Evolutionary conservation across 2,329 filamentous ascomycete species (phyloP), one percentile per base, ranked within the genome.

Genomic region (Alternaria metachromatica): DNA sequence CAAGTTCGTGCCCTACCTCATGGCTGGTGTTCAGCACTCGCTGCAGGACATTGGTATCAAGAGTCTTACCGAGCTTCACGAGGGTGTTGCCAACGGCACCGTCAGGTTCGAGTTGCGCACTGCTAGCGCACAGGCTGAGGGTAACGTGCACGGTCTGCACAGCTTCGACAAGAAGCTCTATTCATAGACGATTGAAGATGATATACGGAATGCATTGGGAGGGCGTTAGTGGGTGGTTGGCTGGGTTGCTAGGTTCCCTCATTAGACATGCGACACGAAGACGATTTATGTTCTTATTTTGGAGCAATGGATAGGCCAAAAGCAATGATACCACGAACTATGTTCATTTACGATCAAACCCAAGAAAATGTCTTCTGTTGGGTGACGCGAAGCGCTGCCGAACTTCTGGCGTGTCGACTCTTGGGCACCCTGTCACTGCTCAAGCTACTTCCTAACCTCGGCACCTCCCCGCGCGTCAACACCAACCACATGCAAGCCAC

Each of bases 151-250:
- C 84, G 89, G 89, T 63, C 94, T 99, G 87, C 94, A 98, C 86
- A 95, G 93, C 80, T 98, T 97, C 81, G 96, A 98, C 87, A 99
- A 99, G 92, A 99, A 98, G 88, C 91, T 99, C 72, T 99, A 97
- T 84, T 93, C 94, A 76, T 97, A 89, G 68, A 66, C 11, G 20
- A 41, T 37, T 33, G 18, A 15, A 55, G 8, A 44, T 20, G 55
- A 58, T 60, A 26, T 54, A 60, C n/a, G 46, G 57, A 43, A 59
- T 77, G 75, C 75, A 78, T 78, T 67, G 68, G 64, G 71, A 63
- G 58, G 77, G 74, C 73, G 72, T 77, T 74, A 64, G 68, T 64
- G 46, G 64, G 26, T 37, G 50, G 50, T 26, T 51, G 60, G 30
- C 25, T 18, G 56, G 51, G 49, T 41, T 72, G 54, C 25, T 60